Conservation (phyloP, 176 grass and related monocot genomes). For the Musa schizocarpa region DNA sequence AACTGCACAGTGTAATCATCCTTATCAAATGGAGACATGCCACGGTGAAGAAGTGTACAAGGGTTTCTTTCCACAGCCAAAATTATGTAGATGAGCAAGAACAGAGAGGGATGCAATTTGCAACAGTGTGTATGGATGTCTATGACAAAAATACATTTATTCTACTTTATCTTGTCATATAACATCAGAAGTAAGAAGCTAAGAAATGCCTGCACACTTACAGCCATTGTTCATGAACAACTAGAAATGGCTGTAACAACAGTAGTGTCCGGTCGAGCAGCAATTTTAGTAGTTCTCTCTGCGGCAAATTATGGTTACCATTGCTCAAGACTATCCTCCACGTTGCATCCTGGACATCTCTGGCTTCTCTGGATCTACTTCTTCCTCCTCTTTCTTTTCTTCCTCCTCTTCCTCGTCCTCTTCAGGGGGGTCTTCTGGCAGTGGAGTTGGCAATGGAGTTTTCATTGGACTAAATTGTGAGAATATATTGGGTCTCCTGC, state of each 20-base stretch:
- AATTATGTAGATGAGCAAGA: too few relatives aligned
- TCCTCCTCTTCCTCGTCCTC: slow-evolving; percentile 77
- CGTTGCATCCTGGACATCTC: slow-evolving; percentile 1
- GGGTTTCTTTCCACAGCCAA: too few relatives aligned
- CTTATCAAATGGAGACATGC: too few relatives aligned
- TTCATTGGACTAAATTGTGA: slow-evolving; percentile 85
- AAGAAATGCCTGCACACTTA: not conserved
- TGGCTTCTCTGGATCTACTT: slow-evolving; percentile 55
- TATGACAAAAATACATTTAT: too few relatives aligned
- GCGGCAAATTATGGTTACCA: not conserved
- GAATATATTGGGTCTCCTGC: slow-evolving; percentile 72
- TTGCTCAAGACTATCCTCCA: not conserved
- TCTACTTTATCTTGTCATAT: not conserved
- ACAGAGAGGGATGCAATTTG: too few relatives aligned
- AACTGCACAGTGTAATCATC: too few relatives aligned
- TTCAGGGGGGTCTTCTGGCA: slow-evolving; percentile 60
- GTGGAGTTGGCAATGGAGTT: slow-evolving; percentile 57
- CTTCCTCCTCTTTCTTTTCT: slow-evolving; percentile 55
- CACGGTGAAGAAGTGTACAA: too few relatives aligned
- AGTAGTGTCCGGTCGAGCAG: too few relatives aligned
- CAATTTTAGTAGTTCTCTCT: not conserved
- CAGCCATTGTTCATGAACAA: not conserved
- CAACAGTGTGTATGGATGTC: too few relatives aligned
- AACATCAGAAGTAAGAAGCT: not conserved
- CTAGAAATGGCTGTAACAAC: too few relatives aligned